Evolutionary conservation across 148 eudicot species (phyloP).

Genomic region (Rhododendron ovatum): DNA sequence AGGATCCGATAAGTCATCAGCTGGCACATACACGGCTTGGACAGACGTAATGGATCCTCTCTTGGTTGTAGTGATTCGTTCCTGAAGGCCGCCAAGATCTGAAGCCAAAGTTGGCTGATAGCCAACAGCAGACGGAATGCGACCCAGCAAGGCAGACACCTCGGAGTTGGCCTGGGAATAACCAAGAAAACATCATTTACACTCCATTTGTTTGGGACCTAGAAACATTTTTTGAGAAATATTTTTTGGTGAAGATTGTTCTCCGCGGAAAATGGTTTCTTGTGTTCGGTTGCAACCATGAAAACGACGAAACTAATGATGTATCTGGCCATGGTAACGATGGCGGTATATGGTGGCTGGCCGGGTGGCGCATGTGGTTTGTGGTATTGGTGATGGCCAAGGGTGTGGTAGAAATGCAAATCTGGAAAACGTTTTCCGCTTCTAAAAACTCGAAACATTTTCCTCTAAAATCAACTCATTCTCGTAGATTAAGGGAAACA

Average conservation of each 20-base stretch:
- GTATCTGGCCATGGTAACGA: neutral
- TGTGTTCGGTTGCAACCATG: neutral
- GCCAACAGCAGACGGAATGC: constrained; percentile 27
- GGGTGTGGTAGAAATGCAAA: neutral
- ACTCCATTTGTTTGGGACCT: neutral
- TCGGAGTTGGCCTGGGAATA: constrained; percentile 49
- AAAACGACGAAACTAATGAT: neutral
- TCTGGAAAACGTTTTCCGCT: neutral
- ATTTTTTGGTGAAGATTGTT: neutral
- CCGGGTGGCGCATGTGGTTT: neutral
- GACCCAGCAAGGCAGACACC: constrained; percentile 26
- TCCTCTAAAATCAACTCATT: neutral
- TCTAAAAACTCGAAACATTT: neutral
- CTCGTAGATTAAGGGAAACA: neutral
- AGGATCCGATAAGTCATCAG: constrained; percentile 24
- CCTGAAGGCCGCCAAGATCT: constrained; percentile 26
- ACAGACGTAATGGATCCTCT: constrained; percentile 25
- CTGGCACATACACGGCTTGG: constrained; percentile 32
- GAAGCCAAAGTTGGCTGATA: constrained; percentile 29
- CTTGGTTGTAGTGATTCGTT: constrained; percentile 28
- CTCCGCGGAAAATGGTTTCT: neutral
- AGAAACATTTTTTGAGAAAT: neutral
- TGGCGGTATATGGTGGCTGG: neutral
- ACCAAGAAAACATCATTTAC: neutral
- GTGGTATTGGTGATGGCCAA: neutral